A percentile compares a stretch with the other conserved stretches of the same genome.
Conservation (phyloP, 2,329 filamentous ascomycete species). For the Eutypella sp. region DNA sequence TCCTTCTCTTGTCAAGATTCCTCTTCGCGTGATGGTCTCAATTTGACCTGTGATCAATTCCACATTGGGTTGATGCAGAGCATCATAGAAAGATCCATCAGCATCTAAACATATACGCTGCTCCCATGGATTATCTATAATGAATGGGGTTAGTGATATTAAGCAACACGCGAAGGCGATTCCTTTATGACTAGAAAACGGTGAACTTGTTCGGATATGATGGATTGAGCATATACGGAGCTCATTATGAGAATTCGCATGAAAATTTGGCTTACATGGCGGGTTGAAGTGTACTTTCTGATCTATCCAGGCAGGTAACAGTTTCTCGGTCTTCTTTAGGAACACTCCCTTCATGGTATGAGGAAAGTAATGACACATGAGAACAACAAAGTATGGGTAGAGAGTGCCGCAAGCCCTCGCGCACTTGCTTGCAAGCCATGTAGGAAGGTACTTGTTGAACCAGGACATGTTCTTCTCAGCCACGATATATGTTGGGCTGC, state of each 20-base stretch:
- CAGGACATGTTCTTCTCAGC: slow-evolving; percentile 29
- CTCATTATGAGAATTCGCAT: no score
- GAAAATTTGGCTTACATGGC: slow-evolving; percentile 21
- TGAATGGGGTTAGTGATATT: no score
- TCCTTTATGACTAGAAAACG: neutral
- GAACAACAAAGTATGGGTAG: slow-evolving; percentile 31
- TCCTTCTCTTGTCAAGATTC: slow-evolving; percentile 38
- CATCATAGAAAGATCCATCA: slow-evolving; percentile 40
- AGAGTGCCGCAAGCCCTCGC: slow-evolving; percentile 22
- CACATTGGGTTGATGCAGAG: slow-evolving; percentile 34
- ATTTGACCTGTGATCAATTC: slow-evolving; percentile 42
- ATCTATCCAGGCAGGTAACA: slow-evolving; percentile 42
- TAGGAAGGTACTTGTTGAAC: slow-evolving; percentile 23
- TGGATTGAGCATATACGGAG: no score
- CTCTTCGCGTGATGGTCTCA: slow-evolving; percentile 34
- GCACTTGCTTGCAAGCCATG: neutral
- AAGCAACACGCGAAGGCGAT: neutral
- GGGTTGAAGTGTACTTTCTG: slow-evolving; percentile 50
- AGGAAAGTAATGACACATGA: slow-evolving; percentile 47
- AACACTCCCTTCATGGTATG: slow-evolving; percentile 39
- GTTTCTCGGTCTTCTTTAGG: slow-evolving; percentile 32
- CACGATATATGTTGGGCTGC: slow-evolving; percentile 67
- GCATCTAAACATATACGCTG: slow-evolving; percentile 60
- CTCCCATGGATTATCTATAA: slow-evolving; percentile 51
- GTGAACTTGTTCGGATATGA: no score